Evolutionary conservation across 805 yeast genomes (phyloP).

Genomic region (Yamadazyma takamatsuzukensis): DNA sequence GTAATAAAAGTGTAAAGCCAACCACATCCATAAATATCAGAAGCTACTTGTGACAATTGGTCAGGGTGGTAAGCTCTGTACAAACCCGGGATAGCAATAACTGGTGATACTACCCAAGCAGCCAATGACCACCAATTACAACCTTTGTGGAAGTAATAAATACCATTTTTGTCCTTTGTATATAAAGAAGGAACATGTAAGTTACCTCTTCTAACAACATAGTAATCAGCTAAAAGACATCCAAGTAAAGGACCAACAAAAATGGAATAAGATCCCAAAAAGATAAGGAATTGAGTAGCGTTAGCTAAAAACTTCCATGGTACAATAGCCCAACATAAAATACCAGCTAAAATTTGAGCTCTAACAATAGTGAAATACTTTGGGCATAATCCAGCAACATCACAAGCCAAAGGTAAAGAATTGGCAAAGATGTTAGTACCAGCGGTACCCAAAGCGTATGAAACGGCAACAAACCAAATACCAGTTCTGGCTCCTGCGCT

Average conservation of each 20-base stretch:
- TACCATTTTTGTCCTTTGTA: constrained; percentile 7
- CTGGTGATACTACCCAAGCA: constrained; percentile 11
- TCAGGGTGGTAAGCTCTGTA: constrained; percentile 12
- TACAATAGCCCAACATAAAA: constrained; percentile 14
- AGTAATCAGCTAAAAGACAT: constrained; percentile 11
- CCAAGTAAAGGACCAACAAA: constrained; percentile 14
- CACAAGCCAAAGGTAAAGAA: constrained; percentile 20
- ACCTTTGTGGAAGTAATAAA: constrained; percentile 12
- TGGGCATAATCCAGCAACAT: constrained; percentile 20
- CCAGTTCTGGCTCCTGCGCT: constrained; percentile 21
- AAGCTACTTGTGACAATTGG: constrained; percentile 6
- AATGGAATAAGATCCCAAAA: constrained; percentile 13
- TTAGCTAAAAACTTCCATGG: constrained; percentile 14
- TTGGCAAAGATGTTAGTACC: constrained; percentile 27
- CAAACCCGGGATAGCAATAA: constrained; percentile 13
- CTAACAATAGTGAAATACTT: constrained; percentile 21
- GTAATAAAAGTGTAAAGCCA: constrained; percentile 13
- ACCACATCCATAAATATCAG: constrained; percentile 12
- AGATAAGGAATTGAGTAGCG: constrained; percentile 9
- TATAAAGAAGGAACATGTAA: constrained; percentile 14
- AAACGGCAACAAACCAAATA: constrained; percentile 14
- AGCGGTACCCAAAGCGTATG: constrained; percentile 19
- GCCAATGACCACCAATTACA: constrained; percentile 11
- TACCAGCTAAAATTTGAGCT: constrained; percentile 11
- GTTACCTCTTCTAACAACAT: constrained; percentile 12